Evolutionary conservation across 352 stramenopile species (phyloP), one percentile per base, ranked within the genome.

Genomic region (Blastocystis sp.): DNA sequence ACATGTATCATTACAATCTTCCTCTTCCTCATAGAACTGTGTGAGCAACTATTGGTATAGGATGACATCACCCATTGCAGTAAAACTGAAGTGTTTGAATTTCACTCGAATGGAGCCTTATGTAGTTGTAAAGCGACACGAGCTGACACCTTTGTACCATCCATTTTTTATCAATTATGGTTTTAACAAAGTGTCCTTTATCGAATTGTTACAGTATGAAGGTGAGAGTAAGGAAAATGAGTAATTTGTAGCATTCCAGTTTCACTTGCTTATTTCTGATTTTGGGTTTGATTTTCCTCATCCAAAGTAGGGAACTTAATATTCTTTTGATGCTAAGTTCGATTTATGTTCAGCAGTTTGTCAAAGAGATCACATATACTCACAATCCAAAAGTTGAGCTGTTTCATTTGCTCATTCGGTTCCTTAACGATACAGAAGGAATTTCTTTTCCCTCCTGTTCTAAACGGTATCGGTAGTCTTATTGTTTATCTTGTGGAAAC

Each of bases 221-320:
- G 44, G 66, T 66, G 33, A 42, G 22, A 51, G 7, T 48, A 30
- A 27, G 17, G 11, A 33, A 11, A 13, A 56, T 53, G 9, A 15
- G 5, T 64, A 35, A 84, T 30, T 30, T 6, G 27, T 68, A 64
- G 53, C 33, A 19, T 84, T 66, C 37, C 54, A 62, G 30, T 84
- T 84, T 27, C 48, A 84, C 24, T 35, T 84, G 51, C 30, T 84
- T 3, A 42, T 84, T n/a, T 53, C 73, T 33, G 73, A 84, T 44
- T 84, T 84, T 37, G 73, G 73, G n/a, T 84, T 84, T 22, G 73
- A 84, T 51, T 64, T 54, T 64, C 73, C 73, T 22, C 73, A 84
- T 68, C 51, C 51, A n/a, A n/a, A 68, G 73, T 84, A 68, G 4
- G 24, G 0, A 19, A 22, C 1, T 33, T 30, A 3, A 7, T n/a